These are phyloP conservation scores for Amyloporia xantha DNA, from an alignment of 768 basidiomycete genomes.

Conservation along the genomic window DNA sequence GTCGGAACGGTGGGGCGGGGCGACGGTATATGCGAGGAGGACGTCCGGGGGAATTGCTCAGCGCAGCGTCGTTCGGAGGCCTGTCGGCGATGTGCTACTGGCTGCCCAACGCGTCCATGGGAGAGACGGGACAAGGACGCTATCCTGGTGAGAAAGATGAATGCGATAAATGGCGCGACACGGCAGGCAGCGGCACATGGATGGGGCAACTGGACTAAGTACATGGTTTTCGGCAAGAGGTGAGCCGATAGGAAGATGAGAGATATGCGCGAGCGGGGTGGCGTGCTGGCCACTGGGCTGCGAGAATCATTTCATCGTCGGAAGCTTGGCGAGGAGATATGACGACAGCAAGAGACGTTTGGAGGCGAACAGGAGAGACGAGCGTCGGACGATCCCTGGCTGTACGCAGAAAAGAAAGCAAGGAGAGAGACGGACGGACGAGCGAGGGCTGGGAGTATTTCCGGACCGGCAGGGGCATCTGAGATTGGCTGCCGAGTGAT, in stretches of 20 bases:
- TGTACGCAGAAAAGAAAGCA: too few species aligned
- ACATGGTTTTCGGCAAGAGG: background rate
- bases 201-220: background rate
- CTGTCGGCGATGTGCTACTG: background rate
- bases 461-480: constrained; percentile 17
- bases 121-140: background rate
- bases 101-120: background rate
- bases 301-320: background rate
- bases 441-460: constrained; percentile 1
- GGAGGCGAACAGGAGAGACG: too few species aligned
- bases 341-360: too few species aligned
- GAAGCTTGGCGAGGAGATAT: too few species aligned
- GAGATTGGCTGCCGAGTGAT: constrained; percentile 18
- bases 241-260: background rate
- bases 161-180: background rate
- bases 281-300: background rate
- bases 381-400: too few species aligned
- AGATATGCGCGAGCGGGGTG: background rate
- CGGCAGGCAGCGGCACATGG: too few species aligned
- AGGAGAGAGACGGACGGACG: background rate
- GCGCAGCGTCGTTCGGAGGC: background rate
- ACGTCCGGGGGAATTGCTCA: background rate
- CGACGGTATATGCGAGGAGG: background rate
- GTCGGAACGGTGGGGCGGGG: background rate
- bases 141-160: background rate